A percentile compares a stretch with the other conserved stretches of the same genome.
Evolutionary conservation across 2,329 filamentous ascomycete species (phyloP).

Genomic region (Calonectria pseudoreteaudii): DNA sequence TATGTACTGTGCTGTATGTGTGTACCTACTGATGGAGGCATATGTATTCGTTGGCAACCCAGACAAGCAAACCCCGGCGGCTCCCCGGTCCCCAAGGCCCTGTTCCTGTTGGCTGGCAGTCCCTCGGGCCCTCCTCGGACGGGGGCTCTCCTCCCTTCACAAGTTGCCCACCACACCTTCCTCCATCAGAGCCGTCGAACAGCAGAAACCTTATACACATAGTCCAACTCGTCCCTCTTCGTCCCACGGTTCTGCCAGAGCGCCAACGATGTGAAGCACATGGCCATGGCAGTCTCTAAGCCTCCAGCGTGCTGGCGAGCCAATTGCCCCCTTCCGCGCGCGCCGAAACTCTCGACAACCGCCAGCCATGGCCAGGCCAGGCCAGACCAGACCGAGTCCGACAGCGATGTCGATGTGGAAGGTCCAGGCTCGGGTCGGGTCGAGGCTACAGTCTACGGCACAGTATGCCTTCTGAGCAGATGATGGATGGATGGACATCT

Average conservation of each 20-base stretch:
- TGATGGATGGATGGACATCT: not conserved
- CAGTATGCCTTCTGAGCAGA: not conserved
- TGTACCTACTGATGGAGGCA: not conserved
- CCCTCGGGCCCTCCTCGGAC: constrained; percentile 36
- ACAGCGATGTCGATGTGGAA: not conserved
- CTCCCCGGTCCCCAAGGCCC: not conserved
- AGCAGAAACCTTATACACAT: constrained; percentile 36
- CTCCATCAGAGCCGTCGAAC: constrained; percentile 35
- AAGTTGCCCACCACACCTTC: constrained; percentile 24
- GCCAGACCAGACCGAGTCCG: constrained; percentile 1
- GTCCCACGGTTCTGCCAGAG: constrained; percentile 25
- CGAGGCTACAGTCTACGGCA: not conserved
- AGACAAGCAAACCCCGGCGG: not conserved
- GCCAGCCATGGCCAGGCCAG: not conserved
- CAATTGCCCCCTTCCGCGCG: not conserved
- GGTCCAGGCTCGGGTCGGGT: not conserved
- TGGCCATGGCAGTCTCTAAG: not conserved
- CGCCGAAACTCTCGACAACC: not conserved
- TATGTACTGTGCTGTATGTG: not conserved
- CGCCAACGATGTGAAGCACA: not conserved
- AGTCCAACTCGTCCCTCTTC: constrained; percentile 11
- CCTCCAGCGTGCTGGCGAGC: not conserved
- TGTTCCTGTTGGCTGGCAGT: not conserved
- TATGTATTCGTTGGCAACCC: constrained; percentile 4
- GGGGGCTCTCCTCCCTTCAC: constrained; percentile 9